A percentile compares a stretch with the other conserved stretches of the same genome.
Conservation (phyloP, 179 eudicot genomes). For the Monotropa hypopitys region DNA sequence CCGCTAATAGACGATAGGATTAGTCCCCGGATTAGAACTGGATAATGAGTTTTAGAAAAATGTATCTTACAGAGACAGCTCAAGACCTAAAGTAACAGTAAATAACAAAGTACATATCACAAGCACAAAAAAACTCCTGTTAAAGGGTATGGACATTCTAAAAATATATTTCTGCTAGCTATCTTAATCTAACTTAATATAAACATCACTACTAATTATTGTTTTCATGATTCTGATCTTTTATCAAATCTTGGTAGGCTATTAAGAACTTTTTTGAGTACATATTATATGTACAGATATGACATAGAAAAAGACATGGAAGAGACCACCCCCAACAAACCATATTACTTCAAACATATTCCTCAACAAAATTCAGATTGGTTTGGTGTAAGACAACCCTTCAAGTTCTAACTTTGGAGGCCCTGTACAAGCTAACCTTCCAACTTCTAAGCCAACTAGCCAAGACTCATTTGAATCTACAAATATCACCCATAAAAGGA, state of each 20-base stretch:
- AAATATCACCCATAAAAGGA: neutral
- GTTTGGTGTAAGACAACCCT: neutral
- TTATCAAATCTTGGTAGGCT: neutral
- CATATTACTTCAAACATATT: neutral
- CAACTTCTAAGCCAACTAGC: neutral
- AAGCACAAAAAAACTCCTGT: neutral
- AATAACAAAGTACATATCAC: neutral
- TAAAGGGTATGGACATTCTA: neutral
- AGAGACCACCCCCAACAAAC: neutral
- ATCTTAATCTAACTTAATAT: neutral
- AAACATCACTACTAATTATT: neutral
- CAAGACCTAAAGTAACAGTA: neutral
- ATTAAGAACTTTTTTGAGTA: too few species aligned
- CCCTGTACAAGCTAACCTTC: slow-evolving; percentile 2
- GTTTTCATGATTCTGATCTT: neutral
- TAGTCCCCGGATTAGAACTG: too few species aligned
- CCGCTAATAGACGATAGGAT: too few species aligned
- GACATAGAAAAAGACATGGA: neutral
- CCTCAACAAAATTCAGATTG: neutral
- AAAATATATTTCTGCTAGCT: neutral
- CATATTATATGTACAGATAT: too few species aligned
- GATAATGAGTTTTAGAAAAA: too few species aligned
- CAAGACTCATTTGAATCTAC: neutral
- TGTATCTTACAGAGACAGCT: too few species aligned
- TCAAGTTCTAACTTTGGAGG: neutral